Percentiles rank a stretch among this genome's conserved stretches.
Conservation (phyloP, 2,329 filamentous ascomycete species). For the Pseudogymnoascus sp. region DNA sequence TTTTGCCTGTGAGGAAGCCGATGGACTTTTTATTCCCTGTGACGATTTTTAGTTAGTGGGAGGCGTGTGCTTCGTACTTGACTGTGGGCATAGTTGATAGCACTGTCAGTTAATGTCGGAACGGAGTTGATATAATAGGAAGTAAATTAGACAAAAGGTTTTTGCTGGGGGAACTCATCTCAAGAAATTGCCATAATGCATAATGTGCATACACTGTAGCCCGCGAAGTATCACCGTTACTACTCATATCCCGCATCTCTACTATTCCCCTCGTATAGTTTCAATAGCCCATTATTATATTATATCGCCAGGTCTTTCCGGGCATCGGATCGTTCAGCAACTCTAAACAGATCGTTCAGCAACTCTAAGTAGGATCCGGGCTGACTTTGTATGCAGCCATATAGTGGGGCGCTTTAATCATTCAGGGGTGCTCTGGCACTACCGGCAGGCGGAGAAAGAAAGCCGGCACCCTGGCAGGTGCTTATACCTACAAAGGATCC, state of each 20-base stretch:
- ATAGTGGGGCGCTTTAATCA: background rate
- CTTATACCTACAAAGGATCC: background rate
- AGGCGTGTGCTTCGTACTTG: background rate
- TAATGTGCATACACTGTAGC: background rate
- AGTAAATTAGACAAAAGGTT: background rate
- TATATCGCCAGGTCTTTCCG: background rate
- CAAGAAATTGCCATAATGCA: background rate
- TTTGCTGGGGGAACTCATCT: background rate
- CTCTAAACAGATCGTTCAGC: background rate
- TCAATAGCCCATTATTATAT: too few species aligned
- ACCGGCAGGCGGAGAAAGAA: background rate
- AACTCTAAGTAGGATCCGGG: too few species aligned
- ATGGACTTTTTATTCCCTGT: background rate
- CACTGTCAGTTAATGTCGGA: background rate
- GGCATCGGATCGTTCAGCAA: background rate
- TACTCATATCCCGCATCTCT: background rate
- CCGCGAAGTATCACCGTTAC: background rate
- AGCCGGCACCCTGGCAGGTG: background rate
- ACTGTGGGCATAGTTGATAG: background rate
- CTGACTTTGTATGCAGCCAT: background rate
- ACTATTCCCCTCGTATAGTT: background rate
- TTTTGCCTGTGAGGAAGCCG: background rate
- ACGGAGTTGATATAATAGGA: background rate
- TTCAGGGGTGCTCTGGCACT: background rate
- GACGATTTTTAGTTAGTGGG: background rate